phyloP scores from a whole-genome alignment of 495 filamentous ascomycete species.

The Neurospora sp. region DNA sequence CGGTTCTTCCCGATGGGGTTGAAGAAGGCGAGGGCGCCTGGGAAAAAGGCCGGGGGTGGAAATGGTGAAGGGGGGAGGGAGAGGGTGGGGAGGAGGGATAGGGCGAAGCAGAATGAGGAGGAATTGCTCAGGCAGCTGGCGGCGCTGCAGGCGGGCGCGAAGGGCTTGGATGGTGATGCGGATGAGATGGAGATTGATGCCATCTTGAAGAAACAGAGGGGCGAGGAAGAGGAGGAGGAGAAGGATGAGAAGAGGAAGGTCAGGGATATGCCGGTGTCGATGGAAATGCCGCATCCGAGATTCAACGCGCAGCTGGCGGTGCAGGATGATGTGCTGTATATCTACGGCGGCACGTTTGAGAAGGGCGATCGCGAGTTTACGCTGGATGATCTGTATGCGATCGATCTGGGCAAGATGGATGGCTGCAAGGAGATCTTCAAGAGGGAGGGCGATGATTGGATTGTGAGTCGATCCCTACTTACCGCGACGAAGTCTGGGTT shows the following conservation, averaged over 20 bases:
- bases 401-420: constrained; percentile 86
- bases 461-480: constrained; percentile 33
- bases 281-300: constrained; percentile 74
- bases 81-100: constrained; percentile 46
- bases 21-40: constrained; percentile 51
- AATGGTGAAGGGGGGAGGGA: constrained; percentile 35
- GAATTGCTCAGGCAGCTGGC: constrained; percentile 79
- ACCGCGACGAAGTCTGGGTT: neutral
- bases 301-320: constrained; percentile 88
- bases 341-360: constrained; percentile 91
- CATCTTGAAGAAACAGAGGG: neutral
- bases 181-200: constrained; percentile 47
- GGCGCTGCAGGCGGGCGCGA: constrained; percentile 46
- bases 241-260: constrained; percentile 37
- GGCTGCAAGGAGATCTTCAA: constrained; percentile 84
- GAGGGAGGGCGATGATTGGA: constrained; percentile 77
- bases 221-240: constrained; percentile 26
- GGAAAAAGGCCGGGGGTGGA: constrained; percentile 43
- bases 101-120: constrained; percentile 78
- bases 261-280: constrained; percentile 48
- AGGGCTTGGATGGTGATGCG: constrained; percentile 33
- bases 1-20: constrained; percentile 80
- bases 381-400: constrained; percentile 85
- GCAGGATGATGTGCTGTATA: constrained; percentile 83
- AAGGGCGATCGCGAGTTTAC: constrained; percentile 90